Base-by-base conservation (phyloP, 2,329 filamentous ascomycete genomes). In the Colletotrichum liaoningense region DNA sequence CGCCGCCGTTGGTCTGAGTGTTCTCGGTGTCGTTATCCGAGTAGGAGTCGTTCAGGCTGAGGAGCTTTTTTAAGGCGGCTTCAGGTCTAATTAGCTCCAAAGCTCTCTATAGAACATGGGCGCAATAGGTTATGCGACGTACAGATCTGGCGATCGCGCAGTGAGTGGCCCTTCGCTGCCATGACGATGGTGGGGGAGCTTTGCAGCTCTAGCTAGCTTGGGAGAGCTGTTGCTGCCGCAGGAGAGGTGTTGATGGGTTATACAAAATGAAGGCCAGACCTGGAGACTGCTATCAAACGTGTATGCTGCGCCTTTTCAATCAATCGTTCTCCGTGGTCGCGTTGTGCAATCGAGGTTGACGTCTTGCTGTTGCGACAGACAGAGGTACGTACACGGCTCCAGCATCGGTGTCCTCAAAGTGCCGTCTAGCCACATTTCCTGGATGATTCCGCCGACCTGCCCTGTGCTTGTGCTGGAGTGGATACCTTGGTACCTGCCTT, bases 21-120 rank as follows among this genome's bases (percentile, higher is more conserved):
- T 95, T 93, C 73, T 94, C 89, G 63, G 89, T 85, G 69, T 90
- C 87, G 77, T 89, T 88, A 72, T 88, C 81, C 77, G 90, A 80
- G 85, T 89, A 74, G 84, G 90, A 88, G 79, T 97, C 93, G 84
- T 99, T 99, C 77, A 99, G 88, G 82, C 98, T 98, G 77, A 99
- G 91, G 79, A 99, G 95, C 84, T 95, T 96, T 86, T 97, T 95
- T 79, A 99, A 95, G 22, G 96, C 96, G 63, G 93, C 95, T 97
- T 54, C 4, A 42, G 14, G 5, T 5, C 9, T 49, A 14, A 46
- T 73, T 26, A 74, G 69, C 16, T 22, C 49, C 26, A 30, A 28
- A 11, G 16, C 19, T n/a, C 8, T 19, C 11, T 19, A 60, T 33
- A 38, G 5, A n/a, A 42, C 5, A 68, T n/a, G n/a, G 9, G 9